Evolutionary conservation across 1,284 basidiomycete genomes (phyloP), one percentile per base, ranked within the genome.

Genomic region (Naganishia liquefaciens): DNA sequence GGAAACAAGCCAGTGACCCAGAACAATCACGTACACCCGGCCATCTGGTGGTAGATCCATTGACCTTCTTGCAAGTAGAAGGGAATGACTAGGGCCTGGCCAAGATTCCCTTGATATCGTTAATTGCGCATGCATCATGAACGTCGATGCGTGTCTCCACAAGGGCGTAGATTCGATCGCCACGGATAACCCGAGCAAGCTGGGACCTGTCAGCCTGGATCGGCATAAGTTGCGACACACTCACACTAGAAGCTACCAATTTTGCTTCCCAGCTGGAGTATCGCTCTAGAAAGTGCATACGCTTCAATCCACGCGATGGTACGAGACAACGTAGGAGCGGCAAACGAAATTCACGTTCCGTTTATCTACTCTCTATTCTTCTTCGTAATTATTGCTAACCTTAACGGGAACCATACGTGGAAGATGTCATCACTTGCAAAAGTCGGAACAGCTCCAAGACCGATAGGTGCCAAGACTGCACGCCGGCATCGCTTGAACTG

Each of bases 361-460:
- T 77, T 77, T 63, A 77, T 77, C 60, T 78, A 77, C 68, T 70
- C 72, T 46, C 71, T 78, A 70, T 77, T 77, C 68, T 70, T 77
- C 68, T 77, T 76, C 65, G 71, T 78, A 62, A 67, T 77, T 54
- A 68, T 77, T 61, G 72, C 74, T 70, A 78, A 78, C 33, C 33
- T 37, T 37, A 13, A 37, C 33, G 13, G 13, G 13, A 7, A 10
- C 33, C 33, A 37, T 37, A 13, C 33, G 68, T 74, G 33, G 33
- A 10, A 37, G 13, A 37, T 37, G 33, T 37, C 33, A 10, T 37
- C 33, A 37, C 33, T 10, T 13, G 33, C 33, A 37, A 37, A 37
- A 13, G 33, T 37, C 33, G 33, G 33, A 13, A 37, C 33, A 37
- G 33, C 33, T 37, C 33, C 33, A 13, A 13, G 13, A 13, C 33